Evolutionary conservation across 2,329 filamentous ascomycete genomes (phyloP).

Genomic region (Ophiocordyceps camponoti-leonardi): DNA sequence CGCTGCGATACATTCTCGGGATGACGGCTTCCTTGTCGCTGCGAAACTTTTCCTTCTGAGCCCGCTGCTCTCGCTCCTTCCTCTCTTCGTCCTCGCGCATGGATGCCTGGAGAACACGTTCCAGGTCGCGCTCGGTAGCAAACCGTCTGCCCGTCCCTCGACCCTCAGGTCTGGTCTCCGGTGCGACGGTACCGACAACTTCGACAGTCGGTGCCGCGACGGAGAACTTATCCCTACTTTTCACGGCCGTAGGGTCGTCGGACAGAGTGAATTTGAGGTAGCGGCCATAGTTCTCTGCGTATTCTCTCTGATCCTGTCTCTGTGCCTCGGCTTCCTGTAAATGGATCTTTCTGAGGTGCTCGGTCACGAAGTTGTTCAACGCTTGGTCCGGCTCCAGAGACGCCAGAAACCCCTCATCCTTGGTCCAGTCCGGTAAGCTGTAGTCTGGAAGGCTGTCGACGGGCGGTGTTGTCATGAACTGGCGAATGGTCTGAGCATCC

Average conservation of each 20-base stretch:
- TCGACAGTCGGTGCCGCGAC: slow-evolving; percentile 19
- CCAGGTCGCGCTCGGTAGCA: slow-evolving; percentile 56
- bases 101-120: slow-evolving; percentile 55
- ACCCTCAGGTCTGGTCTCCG: slow-evolving; percentile 40
- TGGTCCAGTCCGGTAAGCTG: slow-evolving; percentile 26
- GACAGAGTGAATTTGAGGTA: slow-evolving; percentile 41
- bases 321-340: slow-evolving; percentile 20
- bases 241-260: slow-evolving; percentile 33
- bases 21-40: slow-evolving; percentile 63
- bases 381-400: slow-evolving; percentile 20
- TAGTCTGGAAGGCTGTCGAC: slow-evolving; percentile 34
- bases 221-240: slow-evolving; percentile 36
- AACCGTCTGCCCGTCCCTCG: slow-evolving; percentile 37
- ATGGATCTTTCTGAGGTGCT: slow-evolving; percentile 24
- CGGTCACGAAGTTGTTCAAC: slow-evolving; percentile 27
- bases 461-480: slow-evolving; percentile 36
- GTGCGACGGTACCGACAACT: slow-evolving; percentile 18
- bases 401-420: slow-evolving; percentile 26
- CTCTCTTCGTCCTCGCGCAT: slow-evolving; percentile 53
- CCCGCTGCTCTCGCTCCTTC: slow-evolving; percentile 46
- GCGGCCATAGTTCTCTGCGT: slow-evolving; percentile 27
- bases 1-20: slow-evolving; percentile 50
- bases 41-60: slow-evolving; percentile 52
- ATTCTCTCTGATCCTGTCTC: slow-evolving; percentile 19
- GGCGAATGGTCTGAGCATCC: slow-evolving; percentile 29